Percentiles rank a stretch among this genome's conserved stretches.
phyloP scores from a whole-genome alignment of 2,329 filamentous ascomycete species.

The Nannizziopsis arthrosporioides region DNA sequence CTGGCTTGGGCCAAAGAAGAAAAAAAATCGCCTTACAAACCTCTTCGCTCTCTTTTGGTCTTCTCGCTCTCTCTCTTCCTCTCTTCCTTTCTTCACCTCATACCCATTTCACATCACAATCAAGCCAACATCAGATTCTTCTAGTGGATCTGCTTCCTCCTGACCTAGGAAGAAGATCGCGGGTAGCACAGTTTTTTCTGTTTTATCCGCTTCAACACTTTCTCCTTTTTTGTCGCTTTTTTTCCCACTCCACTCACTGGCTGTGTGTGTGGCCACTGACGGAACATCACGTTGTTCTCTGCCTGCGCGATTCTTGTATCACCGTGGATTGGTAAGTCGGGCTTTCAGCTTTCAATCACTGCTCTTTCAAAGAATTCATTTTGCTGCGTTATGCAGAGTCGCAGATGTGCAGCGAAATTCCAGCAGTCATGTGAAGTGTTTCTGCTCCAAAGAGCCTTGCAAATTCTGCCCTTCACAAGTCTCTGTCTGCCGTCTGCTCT shows the following conservation, averaged over 20 bases:
- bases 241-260: background rate
- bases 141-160: conserved; percentile 17
- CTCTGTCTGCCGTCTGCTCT: background rate
- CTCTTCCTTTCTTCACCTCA: conserved; percentile 5
- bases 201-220: conserved; percentile 14
- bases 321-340: conserved; percentile 8
- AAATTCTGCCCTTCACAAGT: background rate
- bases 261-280: conserved; percentile 10
- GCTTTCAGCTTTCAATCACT: background rate
- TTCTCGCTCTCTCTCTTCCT: conserved; percentile 8
- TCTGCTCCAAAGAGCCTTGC: background rate
- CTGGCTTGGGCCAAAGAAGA: conserved; percentile 1
- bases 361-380: background rate
- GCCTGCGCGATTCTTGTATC: conserved; percentile 8
- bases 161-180: conserved; percentile 18
- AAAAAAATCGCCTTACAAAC: conserved; percentile 11
- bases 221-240: conserved; percentile 10
- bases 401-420: background rate
- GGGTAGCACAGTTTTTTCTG: conserved; percentile 16
- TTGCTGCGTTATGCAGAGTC: background rate
- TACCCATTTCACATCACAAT: conserved; percentile 3
- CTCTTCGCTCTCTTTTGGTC: conserved; percentile 7
- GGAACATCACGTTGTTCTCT: conserved; percentile 7
- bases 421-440: background rate
- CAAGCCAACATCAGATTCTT: conserved; percentile 5